Evolutionary conservation across 352 stramenopile genomes (phyloP), one percentile per base, ranked within the genome.

Genomic region (Globisporangium paroecandrum): DNA sequence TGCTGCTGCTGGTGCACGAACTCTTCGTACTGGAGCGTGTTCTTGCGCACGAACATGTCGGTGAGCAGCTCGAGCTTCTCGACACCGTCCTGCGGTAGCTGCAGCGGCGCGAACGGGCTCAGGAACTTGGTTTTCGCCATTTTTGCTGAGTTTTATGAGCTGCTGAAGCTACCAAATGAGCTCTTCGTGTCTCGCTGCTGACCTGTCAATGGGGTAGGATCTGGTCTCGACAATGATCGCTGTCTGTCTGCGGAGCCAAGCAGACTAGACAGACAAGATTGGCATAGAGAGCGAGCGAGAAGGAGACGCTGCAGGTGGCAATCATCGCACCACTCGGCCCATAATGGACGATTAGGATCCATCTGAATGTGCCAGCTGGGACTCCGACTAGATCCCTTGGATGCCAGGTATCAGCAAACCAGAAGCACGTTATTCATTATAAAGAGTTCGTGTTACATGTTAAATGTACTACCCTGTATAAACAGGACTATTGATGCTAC

Each of bases 41-140:
- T 73, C 3, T 77, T 66, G 4, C 51, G 22, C 25, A 79, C 53
- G 32, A 85, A 68, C 8, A 64, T 29, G 22, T 76, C 67, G 25
- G 71, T 55, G 29, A 85, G 60, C 2, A 75, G 56, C 18, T 69
- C 36, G 12, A 85, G 57, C 10, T 55, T 47, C 24, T 70, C 67
- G 38, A 75, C 69, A 38, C 83, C 77, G 7, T 25, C 53, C 9
- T 66, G 58, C 36, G 61, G 64, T 34, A 85, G 68, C 38, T 72
- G 34, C 51, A 85, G 22, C 1, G 73, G 67, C n/a, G 57, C 67
- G 64, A 85, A 81, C n/a, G 75, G 77, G 24, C 18, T 67, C 43
- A 53, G 27, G 49, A 61, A 66, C 62, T 66, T 66, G 62, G 22
- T 41, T 20, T 59, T 59, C 25, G 10, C 27, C 54, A 59, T 59